These are phyloP conservation scores for Euphorbia lathyris DNA, from an alignment of 345 rosid species.

Conservation along the genomic window DNA sequence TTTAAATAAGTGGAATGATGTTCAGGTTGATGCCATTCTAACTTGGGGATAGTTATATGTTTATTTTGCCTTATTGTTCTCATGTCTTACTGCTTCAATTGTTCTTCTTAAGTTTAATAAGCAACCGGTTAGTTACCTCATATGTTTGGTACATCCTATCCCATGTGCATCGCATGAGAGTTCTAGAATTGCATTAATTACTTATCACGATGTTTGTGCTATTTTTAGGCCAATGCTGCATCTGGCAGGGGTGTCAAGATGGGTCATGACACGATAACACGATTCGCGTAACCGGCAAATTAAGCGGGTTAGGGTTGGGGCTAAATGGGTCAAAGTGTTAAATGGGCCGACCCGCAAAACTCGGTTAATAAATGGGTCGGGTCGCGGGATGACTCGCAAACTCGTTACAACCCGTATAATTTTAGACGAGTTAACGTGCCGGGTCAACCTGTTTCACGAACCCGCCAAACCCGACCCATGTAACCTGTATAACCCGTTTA, in stretches of 20 bases:
- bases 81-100: neutral
- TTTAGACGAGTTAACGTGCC: too few species aligned
- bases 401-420: too few species aligned
- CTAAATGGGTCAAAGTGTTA: too few species aligned
- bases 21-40: neutral
- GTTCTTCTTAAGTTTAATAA: neutral
- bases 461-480: too few species aligned
- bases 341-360: too few species aligned
- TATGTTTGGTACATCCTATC: neutral
- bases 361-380: too few species aligned
- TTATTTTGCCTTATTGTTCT: neutral
- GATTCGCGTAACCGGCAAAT: too few species aligned
- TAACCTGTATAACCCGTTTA: too few species aligned
- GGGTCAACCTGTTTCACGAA: too few species aligned
- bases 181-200: neutral
- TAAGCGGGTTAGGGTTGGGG: too few species aligned
- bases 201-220: neutral
- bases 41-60: neutral
- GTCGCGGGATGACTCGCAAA: too few species aligned
- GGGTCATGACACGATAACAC: too few species aligned
- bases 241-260: conserved; percentile 11
- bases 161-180: neutral
- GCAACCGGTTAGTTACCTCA: neutral
- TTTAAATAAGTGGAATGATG: neutral
- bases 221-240: conserved; percentile 14